phyloP scores from a whole-genome alignment of 2,329 filamentous ascomycete species.

The Meredithiella fracta region DNA sequence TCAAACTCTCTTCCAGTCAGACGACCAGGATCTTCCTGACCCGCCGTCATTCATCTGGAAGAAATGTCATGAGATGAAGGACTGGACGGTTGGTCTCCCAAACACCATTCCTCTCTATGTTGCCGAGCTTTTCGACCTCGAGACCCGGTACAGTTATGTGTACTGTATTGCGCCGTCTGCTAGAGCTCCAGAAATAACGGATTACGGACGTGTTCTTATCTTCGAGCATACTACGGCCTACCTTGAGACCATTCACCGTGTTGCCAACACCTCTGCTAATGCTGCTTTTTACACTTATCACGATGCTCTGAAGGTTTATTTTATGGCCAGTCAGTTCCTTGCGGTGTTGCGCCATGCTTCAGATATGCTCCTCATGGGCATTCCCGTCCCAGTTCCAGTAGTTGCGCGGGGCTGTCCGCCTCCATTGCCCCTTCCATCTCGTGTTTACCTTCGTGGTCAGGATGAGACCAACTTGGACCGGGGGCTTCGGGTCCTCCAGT shows the following conservation, averaged over 20 bases:
- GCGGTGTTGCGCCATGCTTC: slow-evolving; percentile 42
- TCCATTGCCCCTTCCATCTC: slow-evolving; percentile 36
- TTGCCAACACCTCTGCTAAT: slow-evolving; percentile 42
- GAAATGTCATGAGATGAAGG: slow-evolving; percentile 57
- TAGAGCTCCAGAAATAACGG: slow-evolving; percentile 52
- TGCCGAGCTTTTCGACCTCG: slow-evolving; percentile 66
- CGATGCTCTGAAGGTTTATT: slow-evolving; percentile 73
- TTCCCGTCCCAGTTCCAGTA: slow-evolving; percentile 26
- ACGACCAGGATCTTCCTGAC: slow-evolving; percentile 49
- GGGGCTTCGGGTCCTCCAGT: slow-evolving; percentile 38
- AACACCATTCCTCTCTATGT: slow-evolving; percentile 46
- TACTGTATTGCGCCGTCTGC: slow-evolving; percentile 74
- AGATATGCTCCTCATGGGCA: slow-evolving; percentile 37
- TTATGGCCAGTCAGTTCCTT: slow-evolving; percentile 47
- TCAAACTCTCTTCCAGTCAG: slow-evolving; percentile 69
- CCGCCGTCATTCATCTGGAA: slow-evolving; percentile 58
- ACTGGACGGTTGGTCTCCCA: slow-evolving; percentile 69
- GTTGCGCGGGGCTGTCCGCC: slow-evolving; percentile 30
- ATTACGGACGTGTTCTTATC: slow-evolving; percentile 64
- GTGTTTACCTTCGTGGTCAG: slow-evolving; percentile 21
- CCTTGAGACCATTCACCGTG: slow-evolving; percentile 53
- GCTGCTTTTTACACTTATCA: slow-evolving; percentile 67
- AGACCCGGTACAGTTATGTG: slow-evolving; percentile 79
- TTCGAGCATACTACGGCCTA: slow-evolving; percentile 81
- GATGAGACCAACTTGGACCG: slow-evolving; percentile 36